Conservation (phyloP, 768 basidiomycete species). For the Lentinula edodes region DNA sequence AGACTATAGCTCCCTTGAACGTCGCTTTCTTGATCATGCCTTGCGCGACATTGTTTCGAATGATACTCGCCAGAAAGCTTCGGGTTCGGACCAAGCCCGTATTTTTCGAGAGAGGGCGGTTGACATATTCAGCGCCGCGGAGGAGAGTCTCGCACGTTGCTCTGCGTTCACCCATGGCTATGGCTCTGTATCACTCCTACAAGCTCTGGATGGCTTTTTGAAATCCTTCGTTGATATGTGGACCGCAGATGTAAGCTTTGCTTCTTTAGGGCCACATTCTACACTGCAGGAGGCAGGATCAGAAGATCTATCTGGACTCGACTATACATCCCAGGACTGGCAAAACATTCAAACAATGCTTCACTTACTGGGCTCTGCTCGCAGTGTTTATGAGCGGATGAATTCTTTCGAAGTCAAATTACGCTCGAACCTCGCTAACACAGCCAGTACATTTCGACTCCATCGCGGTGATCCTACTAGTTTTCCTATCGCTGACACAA, state of each 20-base stretch:
- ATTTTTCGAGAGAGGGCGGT: slow-evolving; percentile 69
- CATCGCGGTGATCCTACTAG: slow-evolving; percentile 49
- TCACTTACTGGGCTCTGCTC: slow-evolving; percentile 78
- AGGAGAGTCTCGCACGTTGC: slow-evolving; percentile 75
- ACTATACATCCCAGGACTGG: slow-evolving; percentile 91
- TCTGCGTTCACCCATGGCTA: slow-evolving; percentile 86
- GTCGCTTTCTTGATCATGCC: slow-evolving; percentile 55
- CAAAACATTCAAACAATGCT: slow-evolving; percentile 75
- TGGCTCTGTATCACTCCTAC: slow-evolving; percentile 67
- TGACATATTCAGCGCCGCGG: slow-evolving; percentile 71
- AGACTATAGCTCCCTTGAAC: slow-evolving; percentile 78
- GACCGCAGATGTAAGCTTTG: slow-evolving; percentile 45
- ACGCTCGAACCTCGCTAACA: slow-evolving; percentile 49
- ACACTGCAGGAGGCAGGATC: slow-evolving; percentile 28
- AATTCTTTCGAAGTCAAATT: slow-evolving; percentile 66
- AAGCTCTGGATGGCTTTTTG: slow-evolving; percentile 69
- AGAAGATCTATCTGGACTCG: slow-evolving; percentile 70
- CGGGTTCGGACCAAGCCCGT: slow-evolving; percentile 48
- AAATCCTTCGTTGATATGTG: slow-evolving; percentile 63
- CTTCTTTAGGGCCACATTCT: slow-evolving; percentile 21
- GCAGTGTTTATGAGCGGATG: slow-evolving; percentile 66
- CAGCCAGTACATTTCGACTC: slow-evolving; percentile 54
- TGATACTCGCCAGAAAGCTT: slow-evolving; percentile 34
- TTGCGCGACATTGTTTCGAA: slow-evolving; percentile 43
- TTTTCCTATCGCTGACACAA: slow-evolving; percentile 52